phyloP scores from a whole-genome alignment of 805 yeast genomes.

The Schwanniomyces yamadae region DNA sequence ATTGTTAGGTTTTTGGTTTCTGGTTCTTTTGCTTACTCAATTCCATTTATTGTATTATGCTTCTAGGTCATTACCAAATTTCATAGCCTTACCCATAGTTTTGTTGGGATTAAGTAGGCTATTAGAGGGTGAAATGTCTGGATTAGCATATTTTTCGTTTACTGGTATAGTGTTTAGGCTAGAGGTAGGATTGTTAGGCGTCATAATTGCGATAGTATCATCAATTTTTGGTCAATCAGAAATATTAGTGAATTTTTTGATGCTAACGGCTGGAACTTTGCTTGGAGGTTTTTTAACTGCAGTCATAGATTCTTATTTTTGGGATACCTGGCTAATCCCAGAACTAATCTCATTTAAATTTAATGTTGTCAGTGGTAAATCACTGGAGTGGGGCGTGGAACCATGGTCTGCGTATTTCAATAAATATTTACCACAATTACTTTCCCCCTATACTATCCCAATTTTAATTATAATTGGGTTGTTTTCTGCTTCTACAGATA shows the following conservation, averaged over 20 bases:
- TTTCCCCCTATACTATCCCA: constrained; percentile 47
- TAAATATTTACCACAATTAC: constrained; percentile 39
- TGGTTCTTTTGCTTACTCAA: constrained; percentile 59
- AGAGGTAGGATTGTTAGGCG: constrained; percentile 61
- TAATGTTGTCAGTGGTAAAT: constrained; percentile 74
- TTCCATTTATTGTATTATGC: constrained; percentile 80
- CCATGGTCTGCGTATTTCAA: constrained; percentile 70
- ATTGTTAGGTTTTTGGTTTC: constrained; percentile 54
- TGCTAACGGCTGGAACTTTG: constrained; percentile 49
- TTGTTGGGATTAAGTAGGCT: constrained; percentile 52
- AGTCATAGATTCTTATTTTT: constrained; percentile 70
- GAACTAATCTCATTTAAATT: constrained; percentile 71
- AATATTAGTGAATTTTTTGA: constrained; percentile 32
- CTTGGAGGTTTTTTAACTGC: constrained; percentile 51
- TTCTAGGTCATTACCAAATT: constrained; percentile 88
- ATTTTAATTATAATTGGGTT: constrained; percentile 32
- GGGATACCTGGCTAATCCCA: constrained; percentile 65
- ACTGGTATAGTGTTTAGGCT: constrained; percentile 68
- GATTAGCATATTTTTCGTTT: constrained; percentile 56
- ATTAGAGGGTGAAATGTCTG: constrained; percentile 47
- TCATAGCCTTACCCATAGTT: constrained; percentile 74
- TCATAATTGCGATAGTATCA: constrained; percentile 46
- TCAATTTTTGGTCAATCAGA: constrained; percentile 49
- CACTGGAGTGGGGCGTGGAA: constrained; percentile 81
- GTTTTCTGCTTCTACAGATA: constrained; percentile 31